Conservation (phyloP, 805 yeast genomes). For the Candida railenensis region DNA sequence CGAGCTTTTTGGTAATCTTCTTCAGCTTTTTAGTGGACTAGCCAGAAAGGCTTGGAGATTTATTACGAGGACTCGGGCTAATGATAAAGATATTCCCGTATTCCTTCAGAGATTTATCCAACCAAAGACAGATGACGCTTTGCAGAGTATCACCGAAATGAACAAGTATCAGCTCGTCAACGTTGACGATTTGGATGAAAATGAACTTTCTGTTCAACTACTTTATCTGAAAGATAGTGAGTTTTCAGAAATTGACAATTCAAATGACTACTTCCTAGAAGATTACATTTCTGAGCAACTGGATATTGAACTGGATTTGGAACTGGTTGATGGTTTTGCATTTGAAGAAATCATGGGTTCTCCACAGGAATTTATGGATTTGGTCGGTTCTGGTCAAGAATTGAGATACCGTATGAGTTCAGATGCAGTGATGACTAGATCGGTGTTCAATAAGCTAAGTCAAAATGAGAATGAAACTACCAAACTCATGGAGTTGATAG, state of each 20-base stretch:
- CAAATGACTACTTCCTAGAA: slow-evolving; percentile 29
- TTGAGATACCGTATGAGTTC: slow-evolving; percentile 7
- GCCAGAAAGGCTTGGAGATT: background rate
- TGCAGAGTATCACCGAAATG: background rate
- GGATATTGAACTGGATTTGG: slow-evolving; percentile 14
- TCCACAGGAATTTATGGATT: slow-evolving; percentile 23
- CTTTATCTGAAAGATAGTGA: slow-evolving; percentile 7
- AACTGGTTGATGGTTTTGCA: slow-evolving; percentile 7
- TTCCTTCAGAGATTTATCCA: background rate
- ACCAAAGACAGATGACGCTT: background rate
- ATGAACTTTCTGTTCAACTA: background rate
- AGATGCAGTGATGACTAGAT: slow-evolving; percentile 31
- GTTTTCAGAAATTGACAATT: slow-evolving; percentile 39
- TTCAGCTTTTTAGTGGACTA: background rate
- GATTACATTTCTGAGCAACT: slow-evolving; percentile 8
- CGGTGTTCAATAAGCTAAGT: slow-evolving; percentile 18
- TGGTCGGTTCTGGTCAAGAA: slow-evolving; percentile 19
- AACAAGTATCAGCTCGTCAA: background rate
- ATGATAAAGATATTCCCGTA: slow-evolving; percentile 14
- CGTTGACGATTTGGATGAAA: background rate
- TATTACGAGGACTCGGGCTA: slow-evolving; percentile 16
- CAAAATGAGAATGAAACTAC: background rate
- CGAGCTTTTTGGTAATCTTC: background rate
- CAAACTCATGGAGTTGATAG: background rate
- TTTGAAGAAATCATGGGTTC: slow-evolving; percentile 21